Evolutionary conservation across 163 green algal genomes (phyloP).

Genomic region (Volvox carteri): DNA sequence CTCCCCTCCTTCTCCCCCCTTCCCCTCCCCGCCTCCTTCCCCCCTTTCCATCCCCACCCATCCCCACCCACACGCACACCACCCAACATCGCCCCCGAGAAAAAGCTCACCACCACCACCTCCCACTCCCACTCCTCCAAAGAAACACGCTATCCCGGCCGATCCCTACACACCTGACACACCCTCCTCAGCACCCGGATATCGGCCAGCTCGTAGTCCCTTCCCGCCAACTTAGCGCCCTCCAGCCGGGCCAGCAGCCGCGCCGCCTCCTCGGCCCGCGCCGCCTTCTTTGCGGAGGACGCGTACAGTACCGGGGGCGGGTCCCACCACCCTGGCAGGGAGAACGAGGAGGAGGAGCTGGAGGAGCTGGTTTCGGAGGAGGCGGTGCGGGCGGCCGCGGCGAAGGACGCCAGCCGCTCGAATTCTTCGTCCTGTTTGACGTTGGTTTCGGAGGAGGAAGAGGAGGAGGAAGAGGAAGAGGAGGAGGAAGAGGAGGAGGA

Average conservation of each 20-base stretch:
- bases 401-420: constrained; percentile 46
- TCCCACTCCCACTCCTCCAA: too few species aligned
- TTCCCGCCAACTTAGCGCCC: constrained; percentile 54
- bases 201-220: constrained; percentile 66
- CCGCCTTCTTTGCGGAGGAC: not conserved
- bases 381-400: constrained; percentile 37
- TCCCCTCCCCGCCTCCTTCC: too few species aligned
- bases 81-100: too few species aligned
- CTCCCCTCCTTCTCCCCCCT: too few species aligned
- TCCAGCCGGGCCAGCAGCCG: constrained; percentile 52
- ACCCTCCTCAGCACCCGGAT: constrained; percentile 61
- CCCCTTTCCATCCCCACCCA: too few species aligned
- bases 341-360: constrained; percentile 13
- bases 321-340: constrained; percentile 56
- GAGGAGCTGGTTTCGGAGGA: not conserved
- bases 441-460: too few species aligned
- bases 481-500: not conserved
- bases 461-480: too few species aligned
- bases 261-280: constrained; percentile 6
- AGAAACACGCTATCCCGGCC: too few species aligned
- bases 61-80: too few species aligned
- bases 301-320: constrained; percentile 49
- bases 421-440: constrained; percentile 56
- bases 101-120: too few species aligned
- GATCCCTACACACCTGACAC: constrained; percentile 68